Percentiles rank a stretch among this genome's conserved stretches.
phyloP scores from a whole-genome alignment of 2,329 filamentous ascomycete genomes.

The Ceratocystis cubensis region DNA sequence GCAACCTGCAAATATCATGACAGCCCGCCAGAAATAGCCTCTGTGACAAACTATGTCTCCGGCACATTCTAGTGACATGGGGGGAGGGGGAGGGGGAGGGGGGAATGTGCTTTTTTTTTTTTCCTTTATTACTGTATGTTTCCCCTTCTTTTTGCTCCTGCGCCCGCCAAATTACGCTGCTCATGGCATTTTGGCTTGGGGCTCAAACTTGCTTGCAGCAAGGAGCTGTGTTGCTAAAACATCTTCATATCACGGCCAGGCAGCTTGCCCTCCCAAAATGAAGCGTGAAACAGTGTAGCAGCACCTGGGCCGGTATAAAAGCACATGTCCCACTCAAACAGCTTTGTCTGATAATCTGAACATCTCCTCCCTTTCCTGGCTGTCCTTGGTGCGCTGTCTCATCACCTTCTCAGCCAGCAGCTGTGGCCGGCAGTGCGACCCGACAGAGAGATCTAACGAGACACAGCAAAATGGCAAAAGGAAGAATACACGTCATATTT shows the following conservation, averaged over 20 bases:
- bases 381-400: neutral
- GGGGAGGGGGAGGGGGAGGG: too few relatives aligned
- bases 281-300: neutral
- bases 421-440: neutral
- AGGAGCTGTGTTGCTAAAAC: neutral
- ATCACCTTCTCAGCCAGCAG: neutral
- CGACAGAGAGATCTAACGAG: neutral
- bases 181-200: neutral
- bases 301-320: neutral
- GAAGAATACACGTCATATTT: slow-evolving; percentile 7
- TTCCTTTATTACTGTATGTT: neutral
- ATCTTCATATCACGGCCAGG: neutral
- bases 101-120: neutral
- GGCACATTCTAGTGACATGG: neutral
- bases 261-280: neutral
- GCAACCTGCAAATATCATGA: neutral
- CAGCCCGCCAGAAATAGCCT: slow-evolving; percentile 7
- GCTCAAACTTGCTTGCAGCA: neutral
- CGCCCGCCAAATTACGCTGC: neutral
- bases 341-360: neutral
- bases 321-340: neutral
- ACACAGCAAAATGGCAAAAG: neutral
- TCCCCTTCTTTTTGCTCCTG: neutral
- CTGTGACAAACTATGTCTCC: neutral
- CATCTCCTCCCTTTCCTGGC: neutral